Evolutionary conservation across 495 filamentous ascomycete genomes (phyloP), one percentile per base, ranked within the genome.

Genomic region (Trichoderma gamsii): DNA sequence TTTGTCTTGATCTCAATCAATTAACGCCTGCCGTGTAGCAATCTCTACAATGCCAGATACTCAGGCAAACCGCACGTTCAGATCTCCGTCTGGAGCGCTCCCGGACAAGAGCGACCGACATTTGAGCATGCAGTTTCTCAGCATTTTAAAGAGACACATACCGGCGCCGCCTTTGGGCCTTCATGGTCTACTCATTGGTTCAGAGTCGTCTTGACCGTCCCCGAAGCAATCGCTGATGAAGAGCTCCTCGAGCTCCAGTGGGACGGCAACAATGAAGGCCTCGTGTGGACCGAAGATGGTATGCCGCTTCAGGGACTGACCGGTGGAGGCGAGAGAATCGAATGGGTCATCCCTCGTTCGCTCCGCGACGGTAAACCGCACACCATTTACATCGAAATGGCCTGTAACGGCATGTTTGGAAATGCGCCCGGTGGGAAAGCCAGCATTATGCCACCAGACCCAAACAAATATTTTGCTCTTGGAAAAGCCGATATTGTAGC

Each of bases 151-250:
- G 79, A 85, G n/a, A 90, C 94, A 1, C 80, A 82, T 18, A 87
- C 92, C 66, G 93, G 94, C 41, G 83, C 88, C 67, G 85, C 81
- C 16, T 97, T 97, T 72, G 95, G 95, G 4, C 95, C 95, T 13
- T 93, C 92, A 61, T 99, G 95, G 95, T 92, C 92, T 0, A 99
- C 95, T n/a, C 94, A 97, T 77, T 99, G 95, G 95, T 95, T 98
- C 83, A 89, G 87, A 56, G 85, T 97, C 66, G 79, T 86, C 52
- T 79, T 99, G 67, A 91, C 83, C 1, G 84, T 99, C 25, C 95
- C 95, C 21, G 70, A 82, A 70, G 80, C 91, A 2, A 82, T 97
- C 70, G 80, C 75, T 32, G 76, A 92, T 51, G 90, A 92, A 71
- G 85, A 90, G 67, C 88, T 89, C 32, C 79, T 99, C 44, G 96